A percentile compares a stretch with the other conserved stretches of the same genome.
Evolutionary conservation across 768 basidiomycete species (phyloP).

Genomic region (Hericium erinaceus): DNA sequence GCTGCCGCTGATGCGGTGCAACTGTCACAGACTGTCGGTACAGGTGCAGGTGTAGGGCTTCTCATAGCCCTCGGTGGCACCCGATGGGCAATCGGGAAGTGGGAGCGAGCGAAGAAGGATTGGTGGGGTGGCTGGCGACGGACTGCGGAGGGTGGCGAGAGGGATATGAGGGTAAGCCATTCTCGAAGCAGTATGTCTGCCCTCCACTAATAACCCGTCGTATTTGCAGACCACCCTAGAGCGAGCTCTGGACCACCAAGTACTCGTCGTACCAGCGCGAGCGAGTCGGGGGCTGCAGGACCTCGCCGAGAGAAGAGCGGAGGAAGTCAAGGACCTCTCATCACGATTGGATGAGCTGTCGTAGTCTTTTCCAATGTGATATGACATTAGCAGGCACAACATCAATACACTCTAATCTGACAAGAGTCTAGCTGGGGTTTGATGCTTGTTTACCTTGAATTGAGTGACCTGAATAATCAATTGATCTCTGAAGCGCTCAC

Average conservation of each 20-base stretch:
- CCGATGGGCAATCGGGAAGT: conserved; percentile 18
- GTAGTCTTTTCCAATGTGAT: too few species aligned
- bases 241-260: conserved; percentile 10
- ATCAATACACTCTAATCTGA: too few species aligned
- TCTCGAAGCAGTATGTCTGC: not conserved
- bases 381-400: too few species aligned
- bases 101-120: conserved; percentile 18
- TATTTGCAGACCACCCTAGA: conserved; percentile 5
- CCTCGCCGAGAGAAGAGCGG: conserved; percentile 5
- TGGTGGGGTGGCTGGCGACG: conserved; percentile 23
- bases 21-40: not conserved
- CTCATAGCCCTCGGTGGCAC: conserved; percentile 8
- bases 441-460: too few species aligned
- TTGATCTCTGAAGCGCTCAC: too few species aligned
- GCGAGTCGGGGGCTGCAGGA: conserved; percentile 14
- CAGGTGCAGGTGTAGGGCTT: not conserved
- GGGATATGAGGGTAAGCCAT: conserved; percentile 18
- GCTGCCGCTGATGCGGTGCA: not conserved
- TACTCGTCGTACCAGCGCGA: conserved; percentile 11
- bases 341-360: too few species aligned
- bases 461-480: too few species aligned
- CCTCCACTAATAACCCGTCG: not conserved
- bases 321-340: conserved; percentile 4
- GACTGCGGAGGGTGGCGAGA: conserved; percentile 18
- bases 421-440: too few species aligned